Percentiles rank a stretch among this genome's conserved stretches.
These are phyloP conservation scores for Aphanomyces euteiches DNA, from an alignment of 352 stramenopile species.

Conservation along the genomic window DNA sequence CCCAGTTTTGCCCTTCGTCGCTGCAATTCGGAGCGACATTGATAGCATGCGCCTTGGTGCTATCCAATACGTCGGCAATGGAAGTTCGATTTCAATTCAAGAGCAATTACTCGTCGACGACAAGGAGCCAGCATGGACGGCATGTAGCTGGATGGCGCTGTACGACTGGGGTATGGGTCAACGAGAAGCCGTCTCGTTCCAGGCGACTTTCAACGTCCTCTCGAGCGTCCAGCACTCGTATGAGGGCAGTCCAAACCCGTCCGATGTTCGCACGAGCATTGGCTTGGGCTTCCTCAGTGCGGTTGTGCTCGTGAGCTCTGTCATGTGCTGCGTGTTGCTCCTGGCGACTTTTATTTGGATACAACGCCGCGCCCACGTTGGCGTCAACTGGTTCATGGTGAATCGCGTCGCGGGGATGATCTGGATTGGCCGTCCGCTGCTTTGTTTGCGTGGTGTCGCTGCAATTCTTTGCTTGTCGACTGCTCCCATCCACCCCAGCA, in stretches of 20 bases:
- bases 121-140: background rate
- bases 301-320: background rate
- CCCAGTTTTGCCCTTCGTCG: no score
- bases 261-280: background rate
- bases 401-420: slow-evolving; percentile 15
- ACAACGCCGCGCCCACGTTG: no score
- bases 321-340: background rate
- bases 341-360: background rate
- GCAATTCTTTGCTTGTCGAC: slow-evolving; percentile 22
- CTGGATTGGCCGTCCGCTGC: slow-evolving; percentile 20
- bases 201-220: background rate
- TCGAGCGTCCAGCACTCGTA: background rate
- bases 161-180: slow-evolving; percentile 2
- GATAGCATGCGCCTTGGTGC: no score
- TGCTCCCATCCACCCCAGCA: background rate
- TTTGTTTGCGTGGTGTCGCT: background rate
- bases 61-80: background rate
- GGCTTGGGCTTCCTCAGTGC: background rate
- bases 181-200: slow-evolving; percentile 20
- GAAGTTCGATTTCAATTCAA: background rate
- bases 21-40: no score
- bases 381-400: slow-evolving; percentile 14
- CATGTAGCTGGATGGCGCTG: slow-evolving; percentile 22
- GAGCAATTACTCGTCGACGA: background rate
- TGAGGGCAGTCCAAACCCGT: background rate